Evolutionary conservation across 306 rosid genomes (phyloP), one percentile per base, ranked within the genome.

Genomic region (Dicorynia guianensis): DNA sequence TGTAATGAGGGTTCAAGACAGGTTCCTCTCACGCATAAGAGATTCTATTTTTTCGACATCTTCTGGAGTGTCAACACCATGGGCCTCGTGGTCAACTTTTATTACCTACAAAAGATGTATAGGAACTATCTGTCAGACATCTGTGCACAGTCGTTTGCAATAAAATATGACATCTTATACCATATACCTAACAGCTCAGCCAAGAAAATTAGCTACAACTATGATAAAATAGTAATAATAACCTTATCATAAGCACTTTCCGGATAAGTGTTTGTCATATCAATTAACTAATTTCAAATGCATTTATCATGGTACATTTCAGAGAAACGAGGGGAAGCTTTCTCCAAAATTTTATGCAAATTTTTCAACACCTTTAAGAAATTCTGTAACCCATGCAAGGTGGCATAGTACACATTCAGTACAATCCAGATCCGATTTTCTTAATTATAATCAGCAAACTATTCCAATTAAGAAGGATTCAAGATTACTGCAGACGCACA

Each of bases 41-140:
- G 92, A 58, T 89, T 95, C 97, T 56, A 92, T 89, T 88, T 90
- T 95, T 63, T 43, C 90, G 4, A 95, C 92, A 74, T 95, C 99
- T 87, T 90, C 97, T 4, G 99, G 97, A 63, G 84, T 52, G 83
- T 95, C 99, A 39, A 95, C 93, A 38, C 99, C 99, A 61, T 95
- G 99, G 33, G 96, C 99, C 53, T 95, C 97, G 20, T 92, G 99
- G 68, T 95, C 85, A 67, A 92, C 97, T 79, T 92, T 92, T 58
- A 95, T 92, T 75, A 95, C 97, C 99, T 95, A 77, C 49, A 71
- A 57, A 20, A 61, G 71, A 33, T 15, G 30, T 72, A 74, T 48
- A 50, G n/a, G 72, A 76, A 52, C 18, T 47, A 48, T 56, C 58
- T 25, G 30, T 63, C 55, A 15, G 8, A 6, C 68, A 60, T 30